Percentiles rank a stretch among this genome's conserved stretches.
These are phyloP conservation scores for Physcomitrellopsis africana DNA, from an alignment of 225 moss, liverwort and hornwort genomes.

Conservation along the genomic window DNA sequence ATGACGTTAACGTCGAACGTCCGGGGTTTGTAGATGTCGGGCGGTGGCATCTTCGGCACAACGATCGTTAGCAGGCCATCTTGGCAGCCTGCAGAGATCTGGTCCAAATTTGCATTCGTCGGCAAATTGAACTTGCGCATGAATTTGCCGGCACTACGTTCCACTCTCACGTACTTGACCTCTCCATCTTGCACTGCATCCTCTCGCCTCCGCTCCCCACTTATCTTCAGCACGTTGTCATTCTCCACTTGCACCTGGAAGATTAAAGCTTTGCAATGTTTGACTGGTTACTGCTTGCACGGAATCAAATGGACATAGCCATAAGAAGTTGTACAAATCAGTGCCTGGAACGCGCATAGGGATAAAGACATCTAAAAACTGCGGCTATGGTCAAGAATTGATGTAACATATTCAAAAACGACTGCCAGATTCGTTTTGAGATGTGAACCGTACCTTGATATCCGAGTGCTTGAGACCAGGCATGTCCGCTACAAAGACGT, in stretches of 20 bases:
- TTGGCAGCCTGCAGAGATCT: slow-evolving; percentile 70
- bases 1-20: slow-evolving; percentile 71
- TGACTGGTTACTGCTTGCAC: neutral
- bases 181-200: slow-evolving; percentile 63
- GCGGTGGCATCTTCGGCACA: slow-evolving; percentile 64
- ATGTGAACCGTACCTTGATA: slow-evolving; percentile 58
- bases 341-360: neutral
- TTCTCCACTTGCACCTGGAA: slow-evolving; percentile 84
- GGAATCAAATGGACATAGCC: neutral
- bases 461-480: slow-evolving; percentile 80
- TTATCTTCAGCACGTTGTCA: slow-evolving; percentile 75
- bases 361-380: neutral
- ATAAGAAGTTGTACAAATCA: neutral
- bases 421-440: neutral
- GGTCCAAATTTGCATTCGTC: slow-evolving; percentile 69
- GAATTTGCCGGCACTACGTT: slow-evolving; percentile 69
- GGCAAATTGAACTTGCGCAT: slow-evolving; percentile 85
- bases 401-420: neutral
- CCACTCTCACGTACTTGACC: slow-evolving; percentile 75
- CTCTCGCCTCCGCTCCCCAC: slow-evolving; percentile 55
- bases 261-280: neutral
- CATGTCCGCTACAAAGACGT: slow-evolving; percentile 77
- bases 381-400: neutral
- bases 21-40: slow-evolving; percentile 57
- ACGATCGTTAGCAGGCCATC: slow-evolving; percentile 77